These are phyloP conservation scores for Bocquillonia castaneifolia DNA, from an alignment of 441 rosid species.

Conservation along the genomic window DNA sequence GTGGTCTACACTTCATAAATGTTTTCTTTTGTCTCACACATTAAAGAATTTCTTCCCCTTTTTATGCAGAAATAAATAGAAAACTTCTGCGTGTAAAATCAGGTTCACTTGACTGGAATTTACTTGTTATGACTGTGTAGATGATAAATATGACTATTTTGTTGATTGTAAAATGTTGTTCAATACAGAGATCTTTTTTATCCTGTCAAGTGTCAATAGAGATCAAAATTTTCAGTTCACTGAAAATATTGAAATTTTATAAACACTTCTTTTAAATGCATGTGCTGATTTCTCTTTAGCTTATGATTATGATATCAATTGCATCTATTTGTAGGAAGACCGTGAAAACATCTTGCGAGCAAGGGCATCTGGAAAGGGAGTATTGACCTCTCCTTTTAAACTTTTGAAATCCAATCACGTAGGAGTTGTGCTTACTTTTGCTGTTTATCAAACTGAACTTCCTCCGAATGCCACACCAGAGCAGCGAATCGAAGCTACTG, in stretches of 20 bases:
- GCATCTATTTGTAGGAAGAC: conserved; percentile 59
- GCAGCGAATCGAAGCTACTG: conserved; percentile 65
- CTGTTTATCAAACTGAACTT: conserved; percentile 65
- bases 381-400: conserved; percentile 90
- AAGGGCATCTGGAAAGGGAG: conserved; percentile 94
- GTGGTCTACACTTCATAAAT: background rate
- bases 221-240: background rate
- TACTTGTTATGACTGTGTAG: background rate
- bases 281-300: conserved; percentile 11
- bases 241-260: conserved; percentile 9
- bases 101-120: background rate
- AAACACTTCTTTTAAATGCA: conserved; percentile 2
- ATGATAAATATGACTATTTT: background rate
- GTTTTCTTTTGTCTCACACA: background rate
- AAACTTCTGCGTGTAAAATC: background rate
- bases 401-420: conserved; percentile 86
- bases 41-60: background rate
- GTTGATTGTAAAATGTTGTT: background rate
- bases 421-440: conserved; percentile 92
- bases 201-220: background rate
- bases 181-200: background rate
- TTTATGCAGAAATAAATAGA: background rate
- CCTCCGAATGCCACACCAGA: conserved; percentile 67
- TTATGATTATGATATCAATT: conserved; percentile 18
- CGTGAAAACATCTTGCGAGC: conserved; percentile 90